Percentiles rank a stretch among this genome's conserved stretches.
These are phyloP conservation scores for Isatis tinctoria DNA, from an alignment of 345 rosid genomes.

Conservation along the genomic window DNA sequence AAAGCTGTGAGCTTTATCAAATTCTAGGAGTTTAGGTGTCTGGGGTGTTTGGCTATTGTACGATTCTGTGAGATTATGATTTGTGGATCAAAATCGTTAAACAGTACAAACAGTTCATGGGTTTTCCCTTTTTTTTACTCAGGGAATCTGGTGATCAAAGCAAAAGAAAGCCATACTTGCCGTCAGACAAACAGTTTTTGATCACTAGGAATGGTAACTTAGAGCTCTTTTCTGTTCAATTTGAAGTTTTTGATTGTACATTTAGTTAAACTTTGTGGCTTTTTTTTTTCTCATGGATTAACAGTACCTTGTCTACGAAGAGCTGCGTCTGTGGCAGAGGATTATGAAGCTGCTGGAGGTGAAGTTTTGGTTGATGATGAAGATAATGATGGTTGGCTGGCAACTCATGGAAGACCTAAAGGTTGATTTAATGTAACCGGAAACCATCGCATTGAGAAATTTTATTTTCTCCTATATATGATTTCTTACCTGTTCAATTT, in stretches of 20 bases:
- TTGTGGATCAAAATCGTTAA: neutral
- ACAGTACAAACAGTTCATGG: neutral
- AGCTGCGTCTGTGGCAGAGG: constrained; percentile 87
- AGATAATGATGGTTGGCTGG: constrained; percentile 93
- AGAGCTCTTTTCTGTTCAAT: neutral
- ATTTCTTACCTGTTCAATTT: neutral
- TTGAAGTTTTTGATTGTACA: neutral
- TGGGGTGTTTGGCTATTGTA: neutral
- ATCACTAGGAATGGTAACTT: constrained; percentile 80
- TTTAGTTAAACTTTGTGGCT: neutral
- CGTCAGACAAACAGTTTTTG: constrained; percentile 74
- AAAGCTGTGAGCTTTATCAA: neutral
- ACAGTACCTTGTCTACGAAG: constrained; percentile 84
- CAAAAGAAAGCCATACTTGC: constrained; percentile 81
- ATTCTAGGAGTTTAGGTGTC: neutral
- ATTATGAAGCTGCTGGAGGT: constrained; percentile 89
- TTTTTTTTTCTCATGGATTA: neutral
- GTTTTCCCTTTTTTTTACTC: neutral
- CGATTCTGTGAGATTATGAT: neutral
- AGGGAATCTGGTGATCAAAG: constrained; percentile 95
- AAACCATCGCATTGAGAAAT: neutral
- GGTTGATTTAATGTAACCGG: constrained; percentile 35
- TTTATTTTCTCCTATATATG: neutral
- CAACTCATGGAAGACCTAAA: constrained; percentile 95
- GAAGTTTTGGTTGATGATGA: constrained; percentile 87